Conservation (phyloP, 2,329 filamentous ascomycete species). For the Amauroascus verrucosus region DNA sequence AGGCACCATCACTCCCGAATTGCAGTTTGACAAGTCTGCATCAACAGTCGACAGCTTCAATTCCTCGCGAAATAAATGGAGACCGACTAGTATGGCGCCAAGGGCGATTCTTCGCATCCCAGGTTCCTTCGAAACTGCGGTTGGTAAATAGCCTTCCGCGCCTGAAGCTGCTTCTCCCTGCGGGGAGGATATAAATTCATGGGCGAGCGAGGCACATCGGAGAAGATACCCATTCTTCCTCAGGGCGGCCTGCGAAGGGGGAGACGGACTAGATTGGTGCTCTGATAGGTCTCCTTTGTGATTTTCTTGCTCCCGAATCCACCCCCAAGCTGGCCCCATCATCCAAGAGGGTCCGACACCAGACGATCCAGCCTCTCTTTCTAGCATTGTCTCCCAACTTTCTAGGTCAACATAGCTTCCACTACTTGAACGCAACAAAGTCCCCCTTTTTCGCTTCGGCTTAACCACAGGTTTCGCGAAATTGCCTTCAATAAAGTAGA, state of each 20-base stretch:
- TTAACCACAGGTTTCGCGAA: constrained; percentile 27
- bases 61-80: constrained; percentile 86
- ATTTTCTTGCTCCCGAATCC: constrained; percentile 50
- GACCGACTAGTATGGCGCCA: constrained; percentile 58
- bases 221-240: constrained; percentile 36
- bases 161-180: constrained; percentile 47
- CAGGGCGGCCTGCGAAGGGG: constrained; percentile 20
- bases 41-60: constrained; percentile 62
- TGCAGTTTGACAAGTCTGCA: constrained; percentile 38
- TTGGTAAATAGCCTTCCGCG: constrained; percentile 56
- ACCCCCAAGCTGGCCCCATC: constrained; percentile 57
- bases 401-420: constrained; percentile 37
- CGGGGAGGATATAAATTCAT: constrained; percentile 53
- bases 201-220: constrained; percentile 48
- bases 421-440: constrained; percentile 42
- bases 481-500: constrained; percentile 45
- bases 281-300: constrained; percentile 15
- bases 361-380: constrained; percentile 35
- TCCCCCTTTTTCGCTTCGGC: constrained; percentile 33
- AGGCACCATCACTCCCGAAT: constrained; percentile 51
- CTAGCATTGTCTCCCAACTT: constrained; percentile 42
- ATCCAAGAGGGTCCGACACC: constrained; percentile 39
- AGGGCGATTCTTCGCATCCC: constrained; percentile 53
- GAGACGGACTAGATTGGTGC: background rate
- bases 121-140: constrained; percentile 43